Conservation (phyloP, 1,139 yeast species). For the Protomyces pachydermus region DNA sequence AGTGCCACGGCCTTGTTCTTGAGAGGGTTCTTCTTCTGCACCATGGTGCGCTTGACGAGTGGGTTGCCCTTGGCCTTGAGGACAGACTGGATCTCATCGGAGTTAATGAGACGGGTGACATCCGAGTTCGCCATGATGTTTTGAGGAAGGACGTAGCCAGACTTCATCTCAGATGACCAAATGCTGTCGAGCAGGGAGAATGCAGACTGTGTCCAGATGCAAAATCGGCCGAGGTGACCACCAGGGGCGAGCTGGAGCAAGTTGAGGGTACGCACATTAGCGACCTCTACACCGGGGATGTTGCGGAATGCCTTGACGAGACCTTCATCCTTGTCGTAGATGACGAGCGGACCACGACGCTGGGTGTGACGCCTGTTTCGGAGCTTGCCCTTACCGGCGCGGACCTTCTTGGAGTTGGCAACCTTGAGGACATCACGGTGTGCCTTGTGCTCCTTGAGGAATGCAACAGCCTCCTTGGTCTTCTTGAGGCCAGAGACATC, state of each 20-base stretch:
- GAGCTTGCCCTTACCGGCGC: slow-evolving; percentile 99
- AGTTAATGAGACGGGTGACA: slow-evolving; percentile 95
- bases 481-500: slow-evolving; percentile 88
- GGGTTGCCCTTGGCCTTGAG: slow-evolving; percentile 96
- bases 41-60: slow-evolving; percentile 89
- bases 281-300: slow-evolving; percentile 99
- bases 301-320: slow-evolving; percentile 97
- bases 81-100: slow-evolving; percentile 97
- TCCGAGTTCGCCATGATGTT: slow-evolving; percentile 95
- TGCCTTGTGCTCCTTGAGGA: slow-evolving; percentile 97
- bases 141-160: slow-evolving; percentile 87
- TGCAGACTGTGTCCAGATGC: slow-evolving; percentile 99
- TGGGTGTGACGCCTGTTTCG: slow-evolving; percentile 99
- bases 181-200: slow-evolving; percentile 93
- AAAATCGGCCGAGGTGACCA: slow-evolving; percentile 99
- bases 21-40: slow-evolving; percentile 99
- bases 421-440: slow-evolving; percentile 98
- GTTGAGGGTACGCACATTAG: slow-evolving; percentile 87
- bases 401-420: slow-evolving; percentile 95
- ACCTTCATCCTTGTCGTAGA: slow-evolving; percentile 93
- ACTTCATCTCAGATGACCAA: slow-evolving; percentile 84
- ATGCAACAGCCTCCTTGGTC: slow-evolving; percentile 99
- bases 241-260: slow-evolving; percentile 99
- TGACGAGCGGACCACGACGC: slow-evolving; percentile 99
- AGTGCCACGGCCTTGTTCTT: slow-evolving; percentile 98